A percentile compares a stretch with the other conserved stretches of the same genome.
Evolutionary conservation across 768 basidiomycete genomes (phyloP).

Genomic region (Hericium coralloides): DNA sequence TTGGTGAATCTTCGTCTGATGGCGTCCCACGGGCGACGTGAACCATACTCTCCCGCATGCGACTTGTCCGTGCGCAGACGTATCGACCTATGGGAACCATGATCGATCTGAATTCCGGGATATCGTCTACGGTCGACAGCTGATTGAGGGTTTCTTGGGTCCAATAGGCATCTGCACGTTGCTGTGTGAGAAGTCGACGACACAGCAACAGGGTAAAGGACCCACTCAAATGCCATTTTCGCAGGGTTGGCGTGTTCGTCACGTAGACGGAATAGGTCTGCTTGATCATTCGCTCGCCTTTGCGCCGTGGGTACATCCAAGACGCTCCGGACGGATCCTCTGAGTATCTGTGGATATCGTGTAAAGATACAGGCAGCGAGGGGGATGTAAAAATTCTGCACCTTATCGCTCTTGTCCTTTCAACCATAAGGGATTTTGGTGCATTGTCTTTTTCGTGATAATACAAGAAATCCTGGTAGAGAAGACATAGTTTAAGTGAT

Average conservation of each 20-base stretch:
- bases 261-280: slow-evolving; percentile 32
- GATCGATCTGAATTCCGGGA: slow-evolving; percentile 43
- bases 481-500: neutral
- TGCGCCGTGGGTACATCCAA: slow-evolving; percentile 10
- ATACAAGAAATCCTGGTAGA: slow-evolving; percentile 27
- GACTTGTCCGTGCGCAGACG: slow-evolving; percentile 45
- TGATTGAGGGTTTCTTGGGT: slow-evolving; percentile 51
- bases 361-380: neutral
- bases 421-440: slow-evolving; percentile 17
- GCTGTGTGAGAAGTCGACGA: neutral
- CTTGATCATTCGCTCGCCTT: slow-evolving; percentile 23
- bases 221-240: slow-evolving; percentile 33
- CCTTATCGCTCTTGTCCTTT: slow-evolving; percentile 17
- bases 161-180: slow-evolving; percentile 61
- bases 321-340: slow-evolving; percentile 14
- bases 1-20: neutral
- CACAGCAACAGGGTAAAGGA: neutral
- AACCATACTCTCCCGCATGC: slow-evolving; percentile 14
- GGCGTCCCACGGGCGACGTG: slow-evolving; percentile 4
- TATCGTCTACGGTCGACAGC: slow-evolving; percentile 51
- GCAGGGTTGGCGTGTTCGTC: slow-evolving; percentile 18
- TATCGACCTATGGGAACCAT: slow-evolving; percentile 54
- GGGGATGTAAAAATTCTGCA: neutral
- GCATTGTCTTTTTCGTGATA: slow-evolving; percentile 30
- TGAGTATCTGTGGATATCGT: slow-evolving; percentile 13